Evolutionary conservation across 1,284 basidiomycete genomes (phyloP), one percentile per base, ranked within the genome.

Genomic region (Inonotus hispidus): DNA sequence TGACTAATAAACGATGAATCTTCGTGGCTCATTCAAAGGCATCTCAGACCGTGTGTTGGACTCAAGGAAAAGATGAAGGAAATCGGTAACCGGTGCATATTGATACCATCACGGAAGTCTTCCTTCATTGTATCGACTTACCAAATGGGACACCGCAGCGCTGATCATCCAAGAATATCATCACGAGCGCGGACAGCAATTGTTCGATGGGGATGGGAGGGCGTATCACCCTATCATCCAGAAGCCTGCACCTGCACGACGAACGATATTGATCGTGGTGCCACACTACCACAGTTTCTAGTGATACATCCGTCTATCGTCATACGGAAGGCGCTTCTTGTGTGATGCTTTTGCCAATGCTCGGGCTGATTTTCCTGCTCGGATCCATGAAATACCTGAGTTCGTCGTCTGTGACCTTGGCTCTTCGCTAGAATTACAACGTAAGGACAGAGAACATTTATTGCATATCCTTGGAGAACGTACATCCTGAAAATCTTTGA

Each of bases 401-500:
- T 8, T 84, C 74, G 13, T 91, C 93, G 25, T 96, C 93, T 0
- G 93, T 90, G 39, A 99, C 80, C 63, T 82, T 84, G 5, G 87
- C 83, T 74, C 88, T 88, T 66, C 90, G 85, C 92, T 98, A 68
- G 4, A 43, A 55, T 10, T 60, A 14, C 27, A 63, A 19, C 53
- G 16, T 53, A 27, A 49, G 46, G 11, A 35, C 50, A 35, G 35
- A 3, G n/a, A 43, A 16, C 16, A 43, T 7, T n/a, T 11, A 10
- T 32, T 16, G 35, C 7, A 35, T 11, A 52, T 14, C 32, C 58
- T 38, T 54, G 57, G 61, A 55, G 13, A 37, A 70, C 80, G 56
- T 65, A 93, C 95, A 75, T 91, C 90, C 76, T 99, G 96, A 82
- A 99, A 99, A 0, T 81, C 83, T 56, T 82, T 82, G 32, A 98